Evolutionary conservation across 208 protist genomes (phyloP), one percentile per base, ranked within the genome.

Genomic region (Crithidia brevicula): DNA sequence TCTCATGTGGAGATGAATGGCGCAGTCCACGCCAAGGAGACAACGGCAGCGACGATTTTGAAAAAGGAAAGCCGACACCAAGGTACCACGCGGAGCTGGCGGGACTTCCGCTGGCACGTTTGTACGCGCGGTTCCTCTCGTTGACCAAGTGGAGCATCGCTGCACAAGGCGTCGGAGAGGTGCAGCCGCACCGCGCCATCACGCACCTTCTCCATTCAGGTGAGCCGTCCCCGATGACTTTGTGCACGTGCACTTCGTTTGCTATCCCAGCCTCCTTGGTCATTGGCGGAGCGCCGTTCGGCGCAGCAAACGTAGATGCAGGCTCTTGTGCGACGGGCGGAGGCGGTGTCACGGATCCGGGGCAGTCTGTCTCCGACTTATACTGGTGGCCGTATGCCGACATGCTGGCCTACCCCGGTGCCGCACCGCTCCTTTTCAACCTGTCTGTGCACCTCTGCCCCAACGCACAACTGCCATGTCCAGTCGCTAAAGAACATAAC

Each of bases 371-470:
- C 10, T 56, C 46, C 13, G 33, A 18, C n/a, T n/a, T 60, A 27
- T 98, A 95, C 66, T 82, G 91, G 56, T 99, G 97, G 97, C 98
- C 98, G n/a, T 97, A 93, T 65, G 98, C 97, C 66, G 72, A 89
- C 30, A 93, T 97, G 76, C 80, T 86, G 28, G 49, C 96, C 46
- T 98, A 96, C 73, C 72, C 89, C 43, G 80, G 79, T 4, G 74
- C 65, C 0, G 49, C 82, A 30, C 90, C 96, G 16, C 38, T 98
- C 0, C 71, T 97, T 8, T 76, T 98, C 45, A 99, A 99, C 74
- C 22, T 99, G 0, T 99, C 96, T 16, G 23, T 90, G 20, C 72
- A 90, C 56, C 31, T 82, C 11, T 76, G 70, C 28, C 70, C 61
- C 15, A 13, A 18, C 0, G 42, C 42, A 47, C 42, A 2, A 47